Conservation (phyloP, 2,329 filamentous ascomycete species). For the Pyrenophora tritici-repentis region DNA sequence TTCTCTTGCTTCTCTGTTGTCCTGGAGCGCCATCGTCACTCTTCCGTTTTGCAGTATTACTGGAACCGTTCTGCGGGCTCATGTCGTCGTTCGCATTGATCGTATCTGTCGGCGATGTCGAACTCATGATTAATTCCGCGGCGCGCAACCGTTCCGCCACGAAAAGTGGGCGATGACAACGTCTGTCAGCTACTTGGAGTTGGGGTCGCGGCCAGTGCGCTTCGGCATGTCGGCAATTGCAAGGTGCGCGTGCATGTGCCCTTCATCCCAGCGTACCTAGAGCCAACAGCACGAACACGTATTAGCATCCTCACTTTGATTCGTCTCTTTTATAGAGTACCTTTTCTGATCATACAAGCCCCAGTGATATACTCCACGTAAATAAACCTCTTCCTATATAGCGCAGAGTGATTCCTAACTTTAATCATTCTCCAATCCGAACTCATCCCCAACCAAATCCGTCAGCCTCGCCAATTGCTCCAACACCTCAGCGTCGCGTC, state of each 20-base stretch:
- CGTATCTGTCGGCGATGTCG: conserved; percentile 19
- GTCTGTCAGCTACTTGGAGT: too few species aligned
- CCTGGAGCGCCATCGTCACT: conserved; percentile 47
- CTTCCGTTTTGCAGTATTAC: conserved; percentile 49
- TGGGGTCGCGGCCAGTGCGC: conserved; percentile 17
- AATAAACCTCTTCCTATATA: background rate
- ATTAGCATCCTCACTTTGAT: background rate
- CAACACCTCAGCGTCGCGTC: conserved; percentile 66
- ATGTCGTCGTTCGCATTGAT: conserved; percentile 41
- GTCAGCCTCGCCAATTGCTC: conserved; percentile 48
- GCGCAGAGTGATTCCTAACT: background rate
- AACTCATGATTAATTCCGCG: conserved; percentile 17
- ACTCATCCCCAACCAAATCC: conserved; percentile 48
- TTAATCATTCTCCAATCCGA: conserved; percentile 38
- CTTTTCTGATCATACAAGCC: background rate
- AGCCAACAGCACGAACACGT: too few species aligned
- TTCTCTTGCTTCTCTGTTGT: conserved; percentile 62
- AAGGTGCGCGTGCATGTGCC: too few species aligned
- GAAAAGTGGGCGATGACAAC: conserved; percentile 5
- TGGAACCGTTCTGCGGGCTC: conserved; percentile 37
- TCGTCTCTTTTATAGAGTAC: background rate
- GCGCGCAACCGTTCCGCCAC: conserved; percentile 15
- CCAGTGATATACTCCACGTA: too few species aligned
- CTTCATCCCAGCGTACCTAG: too few species aligned
- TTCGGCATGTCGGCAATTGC: background rate